phyloP scores from a whole-genome alignment of 2,329 filamentous ascomycete genomes.

The Nannizziopsis barbatae region DNA sequence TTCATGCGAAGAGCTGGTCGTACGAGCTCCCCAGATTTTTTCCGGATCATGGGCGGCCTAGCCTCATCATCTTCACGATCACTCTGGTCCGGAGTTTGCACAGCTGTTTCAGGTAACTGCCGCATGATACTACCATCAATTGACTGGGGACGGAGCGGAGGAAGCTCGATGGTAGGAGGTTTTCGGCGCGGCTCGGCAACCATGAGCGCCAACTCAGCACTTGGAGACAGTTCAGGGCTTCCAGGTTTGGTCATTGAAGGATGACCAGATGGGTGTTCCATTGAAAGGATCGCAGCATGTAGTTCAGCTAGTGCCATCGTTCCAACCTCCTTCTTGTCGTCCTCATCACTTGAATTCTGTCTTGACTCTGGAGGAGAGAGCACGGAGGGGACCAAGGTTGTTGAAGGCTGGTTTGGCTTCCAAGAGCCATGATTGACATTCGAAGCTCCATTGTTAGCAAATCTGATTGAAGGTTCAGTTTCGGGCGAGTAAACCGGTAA shows the following conservation, averaged over 20 bases:
- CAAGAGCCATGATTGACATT: conserved; percentile 39
- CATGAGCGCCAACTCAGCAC: conserved; percentile 2
- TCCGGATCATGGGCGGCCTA: conserved; percentile 89
- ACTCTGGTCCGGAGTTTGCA: conserved; percentile 30
- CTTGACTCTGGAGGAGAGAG: conserved; percentile 85
- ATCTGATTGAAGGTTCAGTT: background rate
- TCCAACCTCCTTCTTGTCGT: conserved; percentile 44
- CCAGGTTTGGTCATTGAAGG: conserved; percentile 12
- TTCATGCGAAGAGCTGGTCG: conserved; percentile 76
- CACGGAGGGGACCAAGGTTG: conserved; percentile 63
- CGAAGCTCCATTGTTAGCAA: conserved; percentile 11
- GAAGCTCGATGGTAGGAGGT: background rate
- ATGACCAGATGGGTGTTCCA: conserved; percentile 38
- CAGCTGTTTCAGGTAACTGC: conserved; percentile 19
- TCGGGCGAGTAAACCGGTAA: conserved; percentile 24
- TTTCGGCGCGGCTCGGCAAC: conserved; percentile 3
- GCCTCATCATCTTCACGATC: conserved; percentile 48
- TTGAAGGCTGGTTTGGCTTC: conserved; percentile 58
- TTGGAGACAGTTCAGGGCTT: conserved; percentile 1
- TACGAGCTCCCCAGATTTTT: conserved; percentile 96
- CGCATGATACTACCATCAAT: conserved; percentile 6
- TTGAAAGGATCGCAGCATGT: conserved; percentile 70
- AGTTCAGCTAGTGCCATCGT: conserved; percentile 51
- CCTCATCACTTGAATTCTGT: conserved; percentile 73
- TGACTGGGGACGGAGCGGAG: conserved; percentile 1